A percentile compares a stretch with the other conserved stretches of the same genome.
Evolutionary conservation across 768 basidiomycete genomes (phyloP).

Genomic region (Leccinum arenicola): DNA sequence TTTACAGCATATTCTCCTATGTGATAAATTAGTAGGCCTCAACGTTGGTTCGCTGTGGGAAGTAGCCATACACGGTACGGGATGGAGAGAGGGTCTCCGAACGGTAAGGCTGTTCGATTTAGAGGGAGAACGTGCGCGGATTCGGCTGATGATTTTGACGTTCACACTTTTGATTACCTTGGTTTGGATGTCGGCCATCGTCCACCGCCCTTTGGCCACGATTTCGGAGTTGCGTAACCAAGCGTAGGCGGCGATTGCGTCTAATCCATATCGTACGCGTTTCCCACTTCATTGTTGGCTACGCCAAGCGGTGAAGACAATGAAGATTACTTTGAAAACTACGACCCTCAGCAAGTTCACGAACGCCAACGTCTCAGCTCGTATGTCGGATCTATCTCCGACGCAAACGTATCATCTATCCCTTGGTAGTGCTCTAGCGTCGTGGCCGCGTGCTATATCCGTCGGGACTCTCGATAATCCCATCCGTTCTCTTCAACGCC

Average conservation of each 20-base stretch:
- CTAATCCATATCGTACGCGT: conserved; percentile 81
- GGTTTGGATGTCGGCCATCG: conserved; percentile 82
- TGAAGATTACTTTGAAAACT: conserved; percentile 70
- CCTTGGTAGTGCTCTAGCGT: conserved; percentile 24
- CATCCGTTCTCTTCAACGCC: too few species aligned
- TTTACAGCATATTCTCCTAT: background rate
- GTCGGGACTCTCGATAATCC: too few species aligned
- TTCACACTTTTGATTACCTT: conserved; percentile 94
- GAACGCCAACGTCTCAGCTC: conserved; percentile 58
- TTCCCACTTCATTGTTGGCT: conserved; percentile 56
- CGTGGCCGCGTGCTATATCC: too few species aligned
- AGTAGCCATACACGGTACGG: background rate
- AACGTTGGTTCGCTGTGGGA: background rate
- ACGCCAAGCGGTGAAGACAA: conserved; percentile 68
- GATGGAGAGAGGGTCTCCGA: background rate
- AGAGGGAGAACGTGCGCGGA: conserved; percentile 39
- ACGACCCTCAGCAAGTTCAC: conserved; percentile 39
- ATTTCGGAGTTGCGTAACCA: conserved; percentile 87
- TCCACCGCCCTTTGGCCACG: conserved; percentile 73
- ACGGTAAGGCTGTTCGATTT: background rate
- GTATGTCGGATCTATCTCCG: conserved; percentile 55
- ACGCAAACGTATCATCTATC: conserved; percentile 30
- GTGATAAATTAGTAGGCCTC: background rate
- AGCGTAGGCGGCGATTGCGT: conserved; percentile 88
- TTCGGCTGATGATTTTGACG: conserved; percentile 85